These are phyloP conservation scores for Yamadazyma tumulicola DNA, from an alignment of 805 yeast genomes.

Conservation along the genomic window DNA sequence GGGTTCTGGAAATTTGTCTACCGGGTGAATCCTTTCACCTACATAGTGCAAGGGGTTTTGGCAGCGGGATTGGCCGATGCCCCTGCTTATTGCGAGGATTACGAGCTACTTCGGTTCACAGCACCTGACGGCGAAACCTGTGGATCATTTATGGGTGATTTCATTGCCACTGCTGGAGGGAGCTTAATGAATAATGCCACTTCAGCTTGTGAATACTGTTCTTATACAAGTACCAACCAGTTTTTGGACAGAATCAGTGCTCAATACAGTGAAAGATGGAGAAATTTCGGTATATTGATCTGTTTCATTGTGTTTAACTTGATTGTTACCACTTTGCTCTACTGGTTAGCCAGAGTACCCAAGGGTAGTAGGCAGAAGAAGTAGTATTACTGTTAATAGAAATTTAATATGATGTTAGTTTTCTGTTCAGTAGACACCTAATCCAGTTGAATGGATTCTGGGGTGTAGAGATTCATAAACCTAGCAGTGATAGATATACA, in stretches of 20 bases:
- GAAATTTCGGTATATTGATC: slow-evolving; percentile 57
- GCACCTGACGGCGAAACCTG: slow-evolving; percentile 28
- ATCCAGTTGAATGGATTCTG: no score
- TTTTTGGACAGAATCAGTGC: slow-evolving; percentile 50
- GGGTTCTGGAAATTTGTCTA: slow-evolving; percentile 70
- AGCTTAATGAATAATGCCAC: slow-evolving; percentile 45
- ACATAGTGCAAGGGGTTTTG: slow-evolving; percentile 55
- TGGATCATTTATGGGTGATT: slow-evolving; percentile 22
- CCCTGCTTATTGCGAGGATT: slow-evolving; percentile 32
- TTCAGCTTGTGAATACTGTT: slow-evolving; percentile 57
- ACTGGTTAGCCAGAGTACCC: slow-evolving; percentile 74
- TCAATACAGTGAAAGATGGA: slow-evolving; percentile 54
- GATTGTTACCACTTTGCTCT: slow-evolving; percentile 27
- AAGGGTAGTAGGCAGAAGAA: slow-evolving; percentile 47
- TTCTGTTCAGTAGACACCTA: no score
- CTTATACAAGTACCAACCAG: slow-evolving; percentile 52
- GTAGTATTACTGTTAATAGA: no score
- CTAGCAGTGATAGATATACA: no score
- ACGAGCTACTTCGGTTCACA: slow-evolving; percentile 19
- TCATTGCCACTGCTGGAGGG: slow-evolving; percentile 38
- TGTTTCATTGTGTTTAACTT: slow-evolving; percentile 33
- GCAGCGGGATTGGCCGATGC: slow-evolving; percentile 25
- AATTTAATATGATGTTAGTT: no score
- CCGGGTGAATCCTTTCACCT: slow-evolving; percentile 64
- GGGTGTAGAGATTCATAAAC: no score